A percentile compares a stretch with the other conserved stretches of the same genome.
Evolutionary conservation across 768 basidiomycete genomes (phyloP).

Genomic region (Hemileccinum impolitum): DNA sequence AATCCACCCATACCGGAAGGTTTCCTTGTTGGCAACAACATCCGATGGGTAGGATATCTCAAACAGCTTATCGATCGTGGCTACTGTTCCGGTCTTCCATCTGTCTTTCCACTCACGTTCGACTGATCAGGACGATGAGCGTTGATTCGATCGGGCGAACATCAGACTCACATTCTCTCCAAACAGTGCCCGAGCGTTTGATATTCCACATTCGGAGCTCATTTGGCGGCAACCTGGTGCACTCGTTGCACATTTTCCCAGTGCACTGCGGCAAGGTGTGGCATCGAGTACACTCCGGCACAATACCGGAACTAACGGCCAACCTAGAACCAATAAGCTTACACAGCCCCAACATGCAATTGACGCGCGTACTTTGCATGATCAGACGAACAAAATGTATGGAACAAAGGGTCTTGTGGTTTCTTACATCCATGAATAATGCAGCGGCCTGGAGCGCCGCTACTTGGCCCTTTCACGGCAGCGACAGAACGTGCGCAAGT

Average conservation of each 20-base stretch:
- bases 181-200: constrained; percentile 42
- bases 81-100: constrained; percentile 30
- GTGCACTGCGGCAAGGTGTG: constrained; percentile 42
- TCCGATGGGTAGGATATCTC: constrained; percentile 40
- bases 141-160: constrained; percentile 14
- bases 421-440: constrained; percentile 50
- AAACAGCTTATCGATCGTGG: constrained; percentile 54
- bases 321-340: constrained; percentile 35
- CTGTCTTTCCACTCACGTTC: constrained; percentile 49
- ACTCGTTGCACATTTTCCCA: constrained; percentile 47
- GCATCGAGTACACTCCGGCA: constrained; percentile 50
- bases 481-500: constrained; percentile 48
- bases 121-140: constrained; percentile 40
- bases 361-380: constrained; percentile 49
- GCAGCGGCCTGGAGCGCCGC: constrained; percentile 39
- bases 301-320: constrained; percentile 48
- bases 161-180: constrained; percentile 47
- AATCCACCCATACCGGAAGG: constrained; percentile 40
- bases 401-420: constrained; percentile 46
- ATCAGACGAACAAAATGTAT: constrained; percentile 54
- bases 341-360: constrained; percentile 3
- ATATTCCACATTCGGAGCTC: constrained; percentile 49
- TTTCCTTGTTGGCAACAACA: constrained; percentile 39
- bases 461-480: constrained; percentile 29
- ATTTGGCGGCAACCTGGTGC: constrained; percentile 43